A percentile compares a stretch with the other conserved stretches of the same genome.
phyloP scores from a whole-genome alignment of 176 grass and related monocot species.

The Pontederia paniculata region DNA sequence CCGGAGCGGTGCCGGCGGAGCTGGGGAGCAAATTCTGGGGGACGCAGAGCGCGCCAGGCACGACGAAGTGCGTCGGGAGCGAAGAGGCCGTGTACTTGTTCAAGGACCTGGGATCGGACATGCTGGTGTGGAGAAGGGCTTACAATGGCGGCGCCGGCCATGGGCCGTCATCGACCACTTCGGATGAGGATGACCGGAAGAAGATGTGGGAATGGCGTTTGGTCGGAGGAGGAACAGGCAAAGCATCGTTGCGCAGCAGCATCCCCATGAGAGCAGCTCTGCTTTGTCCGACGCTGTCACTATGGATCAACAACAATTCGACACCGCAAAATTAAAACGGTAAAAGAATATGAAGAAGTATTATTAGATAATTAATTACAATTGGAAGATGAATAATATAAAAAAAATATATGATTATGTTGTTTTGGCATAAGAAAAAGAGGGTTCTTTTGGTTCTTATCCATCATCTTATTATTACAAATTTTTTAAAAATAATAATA shows the following conservation, averaged over 20 bases:
- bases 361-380: too few relatives aligned
- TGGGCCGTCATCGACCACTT: neutral
- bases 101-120: conserved; percentile 28
- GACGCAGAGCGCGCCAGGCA: neutral
- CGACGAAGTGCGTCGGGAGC: conserved; percentile 24
- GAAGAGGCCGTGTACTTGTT: conserved; percentile 27
- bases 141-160: neutral
- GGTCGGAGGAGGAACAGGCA: neutral
- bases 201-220: conserved; percentile 6
- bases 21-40: conserved; percentile 15
- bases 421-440: too few relatives aligned
- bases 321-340: too few relatives aligned
- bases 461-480: too few relatives aligned
- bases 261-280: conserved; percentile 8
- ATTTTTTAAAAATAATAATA: too few relatives aligned
- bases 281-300: conserved; percentile 3
- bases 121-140: conserved; percentile 25
- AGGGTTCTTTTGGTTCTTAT: too few relatives aligned
- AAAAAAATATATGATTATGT: too few relatives aligned
- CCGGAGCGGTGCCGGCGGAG: conserved; percentile 22
- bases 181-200: neutral
- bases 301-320: too few relatives aligned
- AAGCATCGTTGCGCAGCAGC: neutral
- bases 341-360: too few relatives aligned
- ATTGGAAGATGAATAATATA: too few relatives aligned